Evolutionary conservation across 202 grass and related monocot species (phyloP).

Genomic region (Musa balbisiana): DNA sequence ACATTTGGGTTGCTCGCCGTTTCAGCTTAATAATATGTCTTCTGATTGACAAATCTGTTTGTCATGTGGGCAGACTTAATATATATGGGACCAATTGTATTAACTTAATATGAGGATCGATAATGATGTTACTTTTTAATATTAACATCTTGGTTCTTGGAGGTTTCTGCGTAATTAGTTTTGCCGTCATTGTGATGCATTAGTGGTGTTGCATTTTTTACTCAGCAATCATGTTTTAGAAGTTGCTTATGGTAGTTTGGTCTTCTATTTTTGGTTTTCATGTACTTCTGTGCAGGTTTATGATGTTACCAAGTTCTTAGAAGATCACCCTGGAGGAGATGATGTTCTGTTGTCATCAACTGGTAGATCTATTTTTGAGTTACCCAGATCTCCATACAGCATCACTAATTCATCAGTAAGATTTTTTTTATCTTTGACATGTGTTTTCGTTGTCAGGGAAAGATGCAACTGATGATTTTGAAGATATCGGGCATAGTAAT

Average conservation of each 20-base stretch:
- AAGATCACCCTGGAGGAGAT: constrained; percentile 83
- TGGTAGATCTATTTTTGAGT: constrained; percentile 36
- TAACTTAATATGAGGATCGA: too few relatives aligned
- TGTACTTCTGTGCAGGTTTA: constrained; percentile 49
- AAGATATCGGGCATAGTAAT: constrained; percentile 78
- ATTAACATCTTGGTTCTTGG: not conserved
- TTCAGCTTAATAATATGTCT: too few relatives aligned
- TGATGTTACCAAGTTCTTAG: constrained; percentile 76
- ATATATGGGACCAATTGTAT: too few relatives aligned
- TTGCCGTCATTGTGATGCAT: not conserved
- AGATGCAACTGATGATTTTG: constrained; percentile 84
- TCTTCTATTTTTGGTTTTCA: not conserved
- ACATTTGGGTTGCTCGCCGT: too few relatives aligned
- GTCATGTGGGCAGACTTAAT: too few relatives aligned
- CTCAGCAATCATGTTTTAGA: not conserved
- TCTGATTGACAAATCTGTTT: too few relatives aligned
- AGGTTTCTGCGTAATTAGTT: not conserved
- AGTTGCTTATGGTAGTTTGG: not conserved
- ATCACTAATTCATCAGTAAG: not conserved
- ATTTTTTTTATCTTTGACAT: constrained; percentile 7
- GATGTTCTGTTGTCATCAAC: constrained; percentile 79
- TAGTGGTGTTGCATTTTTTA: too few relatives aligned
- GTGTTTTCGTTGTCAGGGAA: constrained; percentile 35
- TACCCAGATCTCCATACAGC: not conserved
- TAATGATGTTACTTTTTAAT: too few relatives aligned